Percentiles rank a stretch among this genome's conserved stretches.
Conservation (phyloP, 2,329 filamentous ascomycete genomes). For the Cladophialophora yegresii region DNA sequence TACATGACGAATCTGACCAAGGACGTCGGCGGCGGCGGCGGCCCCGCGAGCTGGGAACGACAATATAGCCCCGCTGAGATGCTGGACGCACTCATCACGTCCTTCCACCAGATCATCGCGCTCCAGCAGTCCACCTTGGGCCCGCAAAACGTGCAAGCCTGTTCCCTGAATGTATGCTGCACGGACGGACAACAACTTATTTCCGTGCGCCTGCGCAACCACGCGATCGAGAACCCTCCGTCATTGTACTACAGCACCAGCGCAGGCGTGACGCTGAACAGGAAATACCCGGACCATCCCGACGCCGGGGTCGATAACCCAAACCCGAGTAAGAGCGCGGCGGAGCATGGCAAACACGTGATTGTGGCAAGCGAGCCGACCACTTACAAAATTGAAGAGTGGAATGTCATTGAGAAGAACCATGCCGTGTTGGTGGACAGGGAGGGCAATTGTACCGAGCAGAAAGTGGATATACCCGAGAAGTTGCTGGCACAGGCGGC, state of each 20-base stretch:
- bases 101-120: slow-evolving; percentile 48
- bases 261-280: slow-evolving; percentile 56
- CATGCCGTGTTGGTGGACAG: slow-evolving; percentile 49
- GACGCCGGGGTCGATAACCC: slow-evolving; percentile 43
- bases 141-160: slow-evolving; percentile 45
- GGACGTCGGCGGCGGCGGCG: slow-evolving; percentile 22
- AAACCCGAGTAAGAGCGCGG: slow-evolving; percentile 42
- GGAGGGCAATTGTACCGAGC: slow-evolving; percentile 36
- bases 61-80: slow-evolving; percentile 49
- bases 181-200: slow-evolving; percentile 55
- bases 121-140: slow-evolving; percentile 51
- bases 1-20: slow-evolving; percentile 39
- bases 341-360: slow-evolving; percentile 54
- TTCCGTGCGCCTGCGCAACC: slow-evolving; percentile 57
- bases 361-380: slow-evolving; percentile 55
- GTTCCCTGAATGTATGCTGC: slow-evolving; percentile 55
- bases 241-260: slow-evolving; percentile 54
- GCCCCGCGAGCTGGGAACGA: slow-evolving; percentile 46
- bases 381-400: slow-evolving; percentile 56
- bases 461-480: slow-evolving; percentile 23
- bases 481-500: slow-evolving; percentile 24
- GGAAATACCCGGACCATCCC: slow-evolving; percentile 55
- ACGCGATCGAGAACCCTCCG: slow-evolving; percentile 55
- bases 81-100: slow-evolving; percentile 47
- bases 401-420: slow-evolving; percentile 54